phyloP scores from a whole-genome alignment of 208 protist genomes.

The Leishmania major region DNA sequence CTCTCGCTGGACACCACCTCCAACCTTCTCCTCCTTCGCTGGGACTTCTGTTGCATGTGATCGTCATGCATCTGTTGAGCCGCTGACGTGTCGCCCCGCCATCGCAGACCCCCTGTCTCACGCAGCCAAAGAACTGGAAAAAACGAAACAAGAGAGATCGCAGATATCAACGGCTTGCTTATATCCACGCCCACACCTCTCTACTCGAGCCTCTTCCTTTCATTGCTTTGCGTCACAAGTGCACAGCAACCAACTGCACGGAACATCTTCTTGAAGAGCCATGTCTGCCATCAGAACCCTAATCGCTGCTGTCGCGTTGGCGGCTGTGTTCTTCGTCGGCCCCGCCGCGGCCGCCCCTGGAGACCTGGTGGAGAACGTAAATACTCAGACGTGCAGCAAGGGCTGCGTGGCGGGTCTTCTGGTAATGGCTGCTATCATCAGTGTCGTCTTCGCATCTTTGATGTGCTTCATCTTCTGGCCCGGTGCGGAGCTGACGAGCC shows the following conservation, averaged over 20 bases:
- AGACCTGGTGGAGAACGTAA: conserved; percentile 10
- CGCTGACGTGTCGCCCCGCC: background rate
- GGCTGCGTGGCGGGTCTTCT: conserved; percentile 58
- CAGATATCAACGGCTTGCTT: background rate
- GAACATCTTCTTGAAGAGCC: background rate
- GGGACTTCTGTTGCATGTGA: background rate
- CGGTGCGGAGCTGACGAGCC: conserved; percentile 40
- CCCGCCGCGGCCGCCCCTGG: conserved; percentile 12
- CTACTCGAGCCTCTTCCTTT: background rate
- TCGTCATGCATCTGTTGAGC: background rate
- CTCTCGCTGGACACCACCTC: background rate
- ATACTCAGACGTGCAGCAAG: conserved; percentile 48
- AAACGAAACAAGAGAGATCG: background rate
- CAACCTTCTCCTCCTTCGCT: background rate
- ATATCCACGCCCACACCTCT: background rate
- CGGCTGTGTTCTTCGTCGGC: conserved; percentile 15
- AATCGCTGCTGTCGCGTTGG: conserved; percentile 10
- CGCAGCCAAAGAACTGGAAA: background rate
- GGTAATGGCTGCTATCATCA: conserved; percentile 43
- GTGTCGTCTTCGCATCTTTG: conserved; percentile 29
- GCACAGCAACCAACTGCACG: background rate
- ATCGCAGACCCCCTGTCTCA: background rate
- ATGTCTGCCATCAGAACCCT: conserved; percentile 13
- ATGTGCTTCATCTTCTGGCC: conserved; percentile 60
- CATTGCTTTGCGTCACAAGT: background rate